Base-by-base conservation (phyloP, 345 rosid species). In the Bruguiera parviflora region DNA sequence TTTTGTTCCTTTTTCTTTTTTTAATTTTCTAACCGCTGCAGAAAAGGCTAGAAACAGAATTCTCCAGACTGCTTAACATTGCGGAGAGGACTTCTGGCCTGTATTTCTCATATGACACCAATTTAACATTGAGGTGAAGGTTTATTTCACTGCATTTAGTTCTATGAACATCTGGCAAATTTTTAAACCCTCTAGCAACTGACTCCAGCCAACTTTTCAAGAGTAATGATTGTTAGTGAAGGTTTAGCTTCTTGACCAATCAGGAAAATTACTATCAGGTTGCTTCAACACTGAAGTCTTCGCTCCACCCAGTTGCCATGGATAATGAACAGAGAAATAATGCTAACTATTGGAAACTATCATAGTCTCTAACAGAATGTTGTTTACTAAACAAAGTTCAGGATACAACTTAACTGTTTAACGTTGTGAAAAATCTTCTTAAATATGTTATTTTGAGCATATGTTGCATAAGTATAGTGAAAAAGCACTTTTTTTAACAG, bases 31-130 rank as follows among this genome's bases (percentile, higher is more conserved):
- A 22, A 24, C 57, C 75, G 64, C 72, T 72, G 73, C 94, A 95
- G 99, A 90, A 84, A 87, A 95, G 84, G 83, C 63, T 81, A 86
- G 98, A 92, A 87, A 78, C 79, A 1, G 94, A 92, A 75, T 95
- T 92, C 78, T 84, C 89, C 53, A 75, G 52, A 63, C 84, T 95
- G 75, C 86, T 95, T 21, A 84, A 64, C 66, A 71, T 87, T 35
- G 96, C 96, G 18, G 98, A 95, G 83, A 72, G 39, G 78, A 92
- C 96, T 66, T 61, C 76, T 57, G 99, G 98, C 77, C 89, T 95
- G 61, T 89, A 75, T 77, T 92, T 92, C 84, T 92, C 99, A 27
- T 95, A 95, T 71, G 90, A 92, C 63, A 77, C 85, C 72, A 95
- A 95, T 80, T 78, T 95, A 78, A 95, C 98, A 6, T 79, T 95